Base-by-base conservation (phyloP, 2,329 filamentous ascomycete species). In the Colletotrichum filicis region DNA sequence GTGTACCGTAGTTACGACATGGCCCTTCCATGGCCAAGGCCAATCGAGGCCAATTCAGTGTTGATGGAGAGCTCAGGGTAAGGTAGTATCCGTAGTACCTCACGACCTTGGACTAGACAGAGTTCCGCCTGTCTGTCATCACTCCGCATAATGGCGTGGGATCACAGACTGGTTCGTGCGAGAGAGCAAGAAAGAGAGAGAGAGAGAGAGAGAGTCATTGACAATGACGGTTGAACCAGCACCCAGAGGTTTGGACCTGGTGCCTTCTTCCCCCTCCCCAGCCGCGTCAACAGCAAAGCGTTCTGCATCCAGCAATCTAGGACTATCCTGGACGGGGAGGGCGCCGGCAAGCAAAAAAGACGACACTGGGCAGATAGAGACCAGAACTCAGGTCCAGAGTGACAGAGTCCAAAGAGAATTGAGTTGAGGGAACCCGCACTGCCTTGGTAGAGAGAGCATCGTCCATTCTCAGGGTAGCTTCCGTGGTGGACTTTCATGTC, bases 151-250 rank as follows among this genome's bases (percentile, higher is more conserved):
- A 49, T 24, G 58, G 35, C 37, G 26, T 52, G 24, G 42, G 60
- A 62, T 52, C 42, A n/a, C 60, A 16, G 42, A 49, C 24, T 63
- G 28, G 60, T 26, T 53, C 60, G 60, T 63, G 60, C 60, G 60
- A n/a, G 42, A n/a, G 14, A 42, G 37, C 42, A 42, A 53, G 60
- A 42, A 26, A n/a, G 19, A 49, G 14, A 49, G 14, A 42, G 37
- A 53, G 60, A 42, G n/a, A n/a, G 19, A 49, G 14, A 49, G 14
- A 42, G 37, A 19, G 42, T 46, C 42, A 46, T 49, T 49, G 42
- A n/a, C 3, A 2, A n/a, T n/a, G 42, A n/a, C 8, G 19, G 19
- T n/a, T 49, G 37, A 42, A 19, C 37, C 5, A 42, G 2, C 37
- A 49, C 42, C 42, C 42, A 19, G 42, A 49, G 42, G 19, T n/a